Evolutionary conservation across 2,329 filamentous ascomycete genomes (phyloP), one percentile per base, ranked within the genome.

Genomic region (Penicillium oxalicum): DNA sequence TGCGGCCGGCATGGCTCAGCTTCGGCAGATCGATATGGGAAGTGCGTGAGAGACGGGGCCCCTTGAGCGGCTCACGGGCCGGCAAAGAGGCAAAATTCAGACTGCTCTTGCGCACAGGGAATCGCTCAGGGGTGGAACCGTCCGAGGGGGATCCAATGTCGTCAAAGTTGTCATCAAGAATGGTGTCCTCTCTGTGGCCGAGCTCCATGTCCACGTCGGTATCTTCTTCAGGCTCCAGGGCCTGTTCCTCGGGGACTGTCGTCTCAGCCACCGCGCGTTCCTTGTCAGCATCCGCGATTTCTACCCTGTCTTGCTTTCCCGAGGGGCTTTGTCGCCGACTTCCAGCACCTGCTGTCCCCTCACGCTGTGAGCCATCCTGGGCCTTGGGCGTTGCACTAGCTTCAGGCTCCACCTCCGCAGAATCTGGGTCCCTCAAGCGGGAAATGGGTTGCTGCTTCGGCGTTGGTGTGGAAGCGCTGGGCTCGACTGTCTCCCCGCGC

Each of bases 31-130:
- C 88, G 33, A 91, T 66, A 56, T 95, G 86, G 61, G 88, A 95
- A 5, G 82, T 87, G 51, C 88, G 78, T 24, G 88, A 91, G 44
- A 81, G 72, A 43, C 88, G 78, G 18, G 79, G 77, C 39, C 78
- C 67, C 12, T 84, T 90, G 45, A 97, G 75, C 33, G 91, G 91
- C 62, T 97, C 91, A 52, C 93, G 81, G 2, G 91, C 91, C 28
- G 93, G 93, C 9, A 98, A 76, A 13, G 93, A 89, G 34, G 93
- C 89, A 71, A 98, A 97, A 50, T 87, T 95, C 51, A 98, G 78
- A 66, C 91, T 97, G 70, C 91, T 95, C 76, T 97, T 97, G 51
- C 91, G 84, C 57, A 94, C 80, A 28, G 88, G 76, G 2, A 86
- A 86, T 57, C 88, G 62, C 44, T 70, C 72, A 5, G 74, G 74